Evolutionary conservation across 352 stramenopile genomes (phyloP), one percentile per base, ranked within the genome.

Genomic region (Albugo laibachii): DNA sequence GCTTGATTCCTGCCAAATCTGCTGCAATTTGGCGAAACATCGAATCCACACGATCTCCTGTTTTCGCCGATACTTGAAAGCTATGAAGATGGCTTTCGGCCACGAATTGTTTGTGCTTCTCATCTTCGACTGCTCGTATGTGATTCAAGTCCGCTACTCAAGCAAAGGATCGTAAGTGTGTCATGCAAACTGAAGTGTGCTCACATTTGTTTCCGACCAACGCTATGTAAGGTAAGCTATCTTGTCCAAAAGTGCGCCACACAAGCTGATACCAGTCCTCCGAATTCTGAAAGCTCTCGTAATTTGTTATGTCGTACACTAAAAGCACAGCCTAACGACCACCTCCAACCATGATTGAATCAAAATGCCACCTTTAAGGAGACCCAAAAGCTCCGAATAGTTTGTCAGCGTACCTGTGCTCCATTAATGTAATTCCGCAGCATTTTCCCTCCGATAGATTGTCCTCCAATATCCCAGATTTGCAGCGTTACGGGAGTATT

Each of bases 291-390:
- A 97, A 97, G 48, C 80, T 95, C 54, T 96, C 83, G 52, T 94
- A 94, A 63, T 95, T 96, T 44, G 88, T 97, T 55, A 97, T 92
- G 65, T 97, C 89, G 57, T 97, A 97, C 45, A 92, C 85, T 20
- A 97, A 57, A 37, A 97, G 52, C 38, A 97, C 79, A 1, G 79
- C 84, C 74, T 84, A 35, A 16, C 8, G 38, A 43, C 38, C 16
- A 8, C 40, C 15, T 42, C 15, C 18, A 50, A 18, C 27, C 39
- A 8, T 53, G 27, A 50, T 20, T 19, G 3, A 19, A 41, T 53
- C 16, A 37, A 8, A 19, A 19, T 49, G 54, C 24, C 24, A 8
- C 8, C 3, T 8, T 31, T n/a, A n/a, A n/a, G n/a, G n/a, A n/a
- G n/a, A n/a, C n/a, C n/a, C n/a, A n/a, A n/a, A n/a, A 47, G 16